Evolutionary conservation across 345 rosid species (phyloP).

Genomic region (Rhodamnia argentea): DNA sequence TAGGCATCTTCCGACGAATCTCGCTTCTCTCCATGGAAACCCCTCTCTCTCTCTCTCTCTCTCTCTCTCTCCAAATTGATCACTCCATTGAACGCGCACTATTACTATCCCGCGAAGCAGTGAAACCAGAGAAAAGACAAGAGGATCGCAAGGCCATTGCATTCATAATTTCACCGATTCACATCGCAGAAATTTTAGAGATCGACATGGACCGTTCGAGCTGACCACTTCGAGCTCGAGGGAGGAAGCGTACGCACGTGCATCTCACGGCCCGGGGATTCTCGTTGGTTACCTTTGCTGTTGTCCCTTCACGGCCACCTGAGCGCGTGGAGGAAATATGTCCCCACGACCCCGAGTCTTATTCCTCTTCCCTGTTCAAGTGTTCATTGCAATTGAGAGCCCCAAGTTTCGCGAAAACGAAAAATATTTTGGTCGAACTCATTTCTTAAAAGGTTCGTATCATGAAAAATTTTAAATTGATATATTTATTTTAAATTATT

Average conservation of each 20-base stretch:
- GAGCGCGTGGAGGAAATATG: background rate
- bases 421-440: no score
- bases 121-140: background rate
- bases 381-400: no score
- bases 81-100: background rate
- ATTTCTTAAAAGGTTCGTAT: no score
- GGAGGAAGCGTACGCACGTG: background rate
- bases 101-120: background rate
- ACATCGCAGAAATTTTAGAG: background rate
- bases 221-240: background rate
- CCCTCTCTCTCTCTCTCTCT: background rate
- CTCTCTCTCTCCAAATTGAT: background rate
- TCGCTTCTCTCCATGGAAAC: slow-evolving; percentile 1
- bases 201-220: background rate
- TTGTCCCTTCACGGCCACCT: background rate
- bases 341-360: background rate
- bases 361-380: background rate
- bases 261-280: background rate
- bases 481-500: no score
- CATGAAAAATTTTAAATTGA: no score
- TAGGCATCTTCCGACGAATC: slow-evolving; percentile 9
- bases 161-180: background rate
- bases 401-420: no score
- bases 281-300: background rate
- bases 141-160: background rate